These are phyloP conservation scores for Mrakia gelida DNA, from an alignment of 768 basidiomycete species.

Conservation along the genomic window DNA sequence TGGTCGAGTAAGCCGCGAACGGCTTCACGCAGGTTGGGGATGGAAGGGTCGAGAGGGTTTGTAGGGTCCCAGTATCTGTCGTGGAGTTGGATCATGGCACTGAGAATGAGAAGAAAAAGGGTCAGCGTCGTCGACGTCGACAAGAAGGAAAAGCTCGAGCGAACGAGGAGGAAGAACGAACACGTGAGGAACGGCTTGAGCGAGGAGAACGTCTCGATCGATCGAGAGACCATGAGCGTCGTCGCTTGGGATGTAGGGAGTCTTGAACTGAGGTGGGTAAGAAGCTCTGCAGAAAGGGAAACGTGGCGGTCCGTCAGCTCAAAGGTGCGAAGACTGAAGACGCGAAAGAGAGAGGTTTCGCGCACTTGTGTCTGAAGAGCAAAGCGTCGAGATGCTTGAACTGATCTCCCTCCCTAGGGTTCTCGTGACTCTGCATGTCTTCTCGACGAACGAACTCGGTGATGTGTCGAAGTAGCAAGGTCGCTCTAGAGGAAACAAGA, in stretches of 20 bases:
- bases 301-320: too few species aligned
- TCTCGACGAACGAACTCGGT: not conserved
- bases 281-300: not conserved
- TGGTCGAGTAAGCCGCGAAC: not conserved
- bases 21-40: not conserved
- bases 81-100: not conserved
- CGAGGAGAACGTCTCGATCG: not conserved
- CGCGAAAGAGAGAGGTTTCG: not conserved
- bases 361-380: not conserved
- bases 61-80: constrained; percentile 4
- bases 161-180: not conserved
- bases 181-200: not conserved
- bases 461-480: not conserved
- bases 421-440: not conserved
- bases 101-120: not conserved
- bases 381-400: not conserved
- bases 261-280: not conserved
- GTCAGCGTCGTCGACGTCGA: not conserved
- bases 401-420: not conserved
- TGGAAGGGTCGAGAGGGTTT: not conserved
- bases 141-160: not conserved
- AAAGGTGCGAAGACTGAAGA: too few species aligned
- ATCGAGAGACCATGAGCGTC: not conserved
- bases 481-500: not conserved
- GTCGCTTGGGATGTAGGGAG: not conserved